These are phyloP conservation scores for Lachnellula arida DNA, from an alignment of 2,329 filamentous ascomycete species.

Conservation along the genomic window DNA sequence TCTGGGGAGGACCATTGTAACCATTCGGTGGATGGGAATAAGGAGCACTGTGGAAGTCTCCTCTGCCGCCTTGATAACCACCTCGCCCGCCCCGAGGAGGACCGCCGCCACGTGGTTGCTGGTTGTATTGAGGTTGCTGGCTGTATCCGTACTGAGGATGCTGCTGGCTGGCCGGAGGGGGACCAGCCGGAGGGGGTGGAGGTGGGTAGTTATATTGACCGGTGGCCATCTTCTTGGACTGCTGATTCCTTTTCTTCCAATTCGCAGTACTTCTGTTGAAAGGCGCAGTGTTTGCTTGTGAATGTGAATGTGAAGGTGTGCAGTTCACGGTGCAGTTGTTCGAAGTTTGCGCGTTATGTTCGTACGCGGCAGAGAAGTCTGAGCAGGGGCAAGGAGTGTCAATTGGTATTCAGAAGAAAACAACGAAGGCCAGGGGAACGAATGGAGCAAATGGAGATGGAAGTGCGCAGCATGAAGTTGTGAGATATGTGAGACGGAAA, in stretches of 20 bases:
- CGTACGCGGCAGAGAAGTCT: constrained; percentile 2
- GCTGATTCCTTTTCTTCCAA: not conserved
- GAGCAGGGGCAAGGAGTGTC: constrained; percentile 12
- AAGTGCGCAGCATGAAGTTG: constrained; percentile 8
- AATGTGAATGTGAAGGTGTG: not conserved
- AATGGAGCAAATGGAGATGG: constrained; percentile 3
- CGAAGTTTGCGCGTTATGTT: not conserved
- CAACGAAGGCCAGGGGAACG: not conserved
- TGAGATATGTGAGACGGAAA: not conserved
- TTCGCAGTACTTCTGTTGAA: not conserved
- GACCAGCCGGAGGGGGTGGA: constrained; percentile 31
- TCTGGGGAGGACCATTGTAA: constrained; percentile 22
- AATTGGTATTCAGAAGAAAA: constrained; percentile 14
- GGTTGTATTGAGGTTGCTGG: constrained; percentile 20
- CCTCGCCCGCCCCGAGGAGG: constrained; percentile 29
- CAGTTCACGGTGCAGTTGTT: not conserved
- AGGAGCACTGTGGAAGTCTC: constrained; percentile 27
- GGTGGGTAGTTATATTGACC: constrained; percentile 33
- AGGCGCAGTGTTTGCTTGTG: not conserved
- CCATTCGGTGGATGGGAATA: constrained; percentile 26
- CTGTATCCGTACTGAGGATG: constrained; percentile 11
- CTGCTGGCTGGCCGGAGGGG: constrained; percentile 25
- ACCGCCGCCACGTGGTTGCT: constrained; percentile 28
- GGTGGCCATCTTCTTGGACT: constrained; percentile 24
- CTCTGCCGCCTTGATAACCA: constrained; percentile 26